phyloP scores from a whole-genome alignment of 176 grass and related monocot genomes.

The Bromus sterilis region DNA sequence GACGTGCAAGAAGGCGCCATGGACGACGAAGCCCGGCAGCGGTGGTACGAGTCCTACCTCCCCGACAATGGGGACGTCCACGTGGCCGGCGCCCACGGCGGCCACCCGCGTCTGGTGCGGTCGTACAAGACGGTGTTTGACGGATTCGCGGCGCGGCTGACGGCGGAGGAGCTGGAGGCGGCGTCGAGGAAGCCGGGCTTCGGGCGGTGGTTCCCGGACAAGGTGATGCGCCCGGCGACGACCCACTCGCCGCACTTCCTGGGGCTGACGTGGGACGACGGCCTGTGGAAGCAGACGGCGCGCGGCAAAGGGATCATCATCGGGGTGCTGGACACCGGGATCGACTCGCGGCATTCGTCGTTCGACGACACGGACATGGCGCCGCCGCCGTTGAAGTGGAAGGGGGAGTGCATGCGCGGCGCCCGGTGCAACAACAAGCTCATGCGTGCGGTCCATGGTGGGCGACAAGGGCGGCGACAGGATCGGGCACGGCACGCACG shows the following conservation, averaged over 20 bases:
- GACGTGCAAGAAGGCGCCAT: background rate
- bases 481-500: background rate
- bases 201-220: background rate
- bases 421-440: background rate
- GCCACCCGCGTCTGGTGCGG: background rate
- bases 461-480: background rate
- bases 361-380: background rate
- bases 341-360: background rate
- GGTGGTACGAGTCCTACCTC: background rate
- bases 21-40: background rate
- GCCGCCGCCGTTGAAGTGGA: background rate
- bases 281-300: too few species aligned
- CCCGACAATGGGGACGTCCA: too few species aligned
- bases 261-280: background rate
- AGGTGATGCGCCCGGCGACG: background rate
- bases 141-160: background rate
- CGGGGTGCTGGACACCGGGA: too few species aligned
- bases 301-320: background rate
- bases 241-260: background rate
- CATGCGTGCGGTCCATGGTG: background rate
- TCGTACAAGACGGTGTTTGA: background rate
- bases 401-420: background rate
- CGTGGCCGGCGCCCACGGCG: background rate
- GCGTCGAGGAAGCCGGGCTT: background rate
- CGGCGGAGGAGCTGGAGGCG: background rate